Base-by-base conservation (phyloP, 2,329 filamentous ascomycete genomes). In the Dothistroma septosporum region DNA sequence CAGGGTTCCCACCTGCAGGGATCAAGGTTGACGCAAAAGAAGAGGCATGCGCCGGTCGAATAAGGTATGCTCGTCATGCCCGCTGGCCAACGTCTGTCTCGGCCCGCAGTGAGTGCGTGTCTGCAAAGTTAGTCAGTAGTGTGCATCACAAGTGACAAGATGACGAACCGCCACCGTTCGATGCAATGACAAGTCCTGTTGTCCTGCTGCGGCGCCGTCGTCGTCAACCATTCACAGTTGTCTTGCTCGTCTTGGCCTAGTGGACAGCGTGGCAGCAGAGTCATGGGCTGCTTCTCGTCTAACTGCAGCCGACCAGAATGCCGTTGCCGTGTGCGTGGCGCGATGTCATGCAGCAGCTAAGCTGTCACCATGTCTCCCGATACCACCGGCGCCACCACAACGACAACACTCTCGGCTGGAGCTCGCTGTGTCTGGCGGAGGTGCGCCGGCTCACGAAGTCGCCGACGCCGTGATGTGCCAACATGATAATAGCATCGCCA, bases 81-180 rank as follows among this genome's bases (percentile, higher is more conserved):
- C 47, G 58, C 41, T 46, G 47, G 52, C 33, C 53, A 53, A 57
- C 24, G 54, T 32, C 47, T 49, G 16, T 22, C 50, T 57, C 59
- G 58, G 59, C 55, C 54, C 54, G 54, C 55, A 0, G 14, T 56
- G 59, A 56, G 59, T 64, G 59, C 62, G 62, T 59, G 59, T 61
- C 53, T 59, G 19, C 21, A 31, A 28, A 28, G 2, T 21, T 22
- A 24, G 47, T 24, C 47, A 31, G 47, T 49, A n/a, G 7, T 35
- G 47, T 49, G 47, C 10, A 49, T 49, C 31, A 60, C 47, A 52
- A 31, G n/a, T n/a, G 28, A 16, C 37, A 57, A 49, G 22, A 44
- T n/a, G n/a, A 12, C 22, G 24, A 52, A 33, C 19, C 9, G 41
- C 28, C 21, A 32, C 41, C 24, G 46, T 21, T 37, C 56, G 33